Evolutionary conservation across 371 early-diverging fungal genomes (phyloP).

Genomic region (Mucor irregularis): DNA sequence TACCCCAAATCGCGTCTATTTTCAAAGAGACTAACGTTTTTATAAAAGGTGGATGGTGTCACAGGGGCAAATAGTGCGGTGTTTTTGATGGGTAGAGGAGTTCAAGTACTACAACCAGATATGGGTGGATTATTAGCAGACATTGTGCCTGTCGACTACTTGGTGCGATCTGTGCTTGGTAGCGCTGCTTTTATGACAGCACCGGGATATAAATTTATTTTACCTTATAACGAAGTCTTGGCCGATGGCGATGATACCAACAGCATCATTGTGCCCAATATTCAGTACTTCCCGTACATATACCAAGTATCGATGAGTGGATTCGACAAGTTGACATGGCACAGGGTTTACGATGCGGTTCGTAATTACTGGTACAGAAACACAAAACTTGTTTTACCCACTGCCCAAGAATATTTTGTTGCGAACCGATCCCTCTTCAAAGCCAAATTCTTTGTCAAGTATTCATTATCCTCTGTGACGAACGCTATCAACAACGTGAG

Average conservation of each 20-base stretch:
- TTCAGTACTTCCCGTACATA: slow-evolving; percentile 40
- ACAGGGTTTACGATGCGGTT: slow-evolving; percentile 31
- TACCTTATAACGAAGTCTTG: slow-evolving; percentile 48
- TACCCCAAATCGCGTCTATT: no score
- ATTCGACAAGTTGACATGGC: slow-evolving; percentile 30
- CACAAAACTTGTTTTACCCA: slow-evolving; percentile 29
- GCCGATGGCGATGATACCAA: slow-evolving; percentile 19
- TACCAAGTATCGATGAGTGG: slow-evolving; percentile 41
- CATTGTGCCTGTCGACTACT: slow-evolving; percentile 59
- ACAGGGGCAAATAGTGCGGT: slow-evolving; percentile 54
- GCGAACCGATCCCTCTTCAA: slow-evolving; percentile 38
- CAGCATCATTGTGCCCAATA: slow-evolving; percentile 28
- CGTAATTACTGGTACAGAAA: slow-evolving; percentile 50
- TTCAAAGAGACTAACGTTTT: neutral
- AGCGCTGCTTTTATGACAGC: slow-evolving; percentile 28
- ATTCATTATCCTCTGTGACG: slow-evolving; percentile 34
- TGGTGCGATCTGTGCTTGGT: slow-evolving; percentile 36
- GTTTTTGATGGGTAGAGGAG: slow-evolving; percentile 42
- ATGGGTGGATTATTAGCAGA: slow-evolving; percentile 42
- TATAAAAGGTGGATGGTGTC: slow-evolving; percentile 52
- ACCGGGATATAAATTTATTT: slow-evolving; percentile 40
- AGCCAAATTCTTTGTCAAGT: slow-evolving; percentile 41
- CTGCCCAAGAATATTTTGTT: slow-evolving; percentile 41
- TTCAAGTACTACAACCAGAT: slow-evolving; percentile 40
- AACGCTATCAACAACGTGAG: slow-evolving; percentile 17